Evolutionary conservation across 2,329 filamentous ascomycete genomes (phyloP).

Genomic region (Monilinia aucupariae): DNA sequence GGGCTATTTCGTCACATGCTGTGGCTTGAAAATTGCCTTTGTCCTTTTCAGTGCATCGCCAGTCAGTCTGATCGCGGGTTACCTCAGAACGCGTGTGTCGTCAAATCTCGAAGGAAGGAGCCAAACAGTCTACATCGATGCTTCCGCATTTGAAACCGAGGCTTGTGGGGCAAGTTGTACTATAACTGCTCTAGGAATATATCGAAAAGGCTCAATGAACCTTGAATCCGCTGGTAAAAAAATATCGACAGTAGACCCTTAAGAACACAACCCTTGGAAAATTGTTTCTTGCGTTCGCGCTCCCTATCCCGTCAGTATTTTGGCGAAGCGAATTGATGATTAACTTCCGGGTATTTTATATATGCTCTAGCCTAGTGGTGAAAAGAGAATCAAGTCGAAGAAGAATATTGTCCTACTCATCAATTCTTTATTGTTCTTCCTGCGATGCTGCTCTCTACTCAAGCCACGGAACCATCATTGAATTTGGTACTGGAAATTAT

Average conservation of each 20-base stretch:
- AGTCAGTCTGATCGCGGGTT: constrained; percentile 60
- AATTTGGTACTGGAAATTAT: too few species aligned
- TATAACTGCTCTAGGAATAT: constrained; percentile 50
- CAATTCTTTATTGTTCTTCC: too few species aligned
- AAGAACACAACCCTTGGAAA: constrained; percentile 48
- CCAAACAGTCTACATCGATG: constrained; percentile 57
- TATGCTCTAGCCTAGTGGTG: constrained; percentile 75
- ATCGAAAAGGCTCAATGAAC: constrained; percentile 46
- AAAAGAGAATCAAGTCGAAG: too few species aligned
- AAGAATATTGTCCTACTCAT: too few species aligned
- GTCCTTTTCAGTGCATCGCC: constrained; percentile 66
- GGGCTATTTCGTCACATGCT: constrained; percentile 43
- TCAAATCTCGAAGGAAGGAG: constrained; percentile 58
- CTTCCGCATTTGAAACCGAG: constrained; percentile 61
- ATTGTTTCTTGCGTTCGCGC: constrained; percentile 54
- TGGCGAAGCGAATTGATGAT: background rate
- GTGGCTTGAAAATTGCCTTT: constrained; percentile 69
- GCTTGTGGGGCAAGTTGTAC: constrained; percentile 64
- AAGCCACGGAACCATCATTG: too few species aligned
- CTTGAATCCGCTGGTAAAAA: constrained; percentile 49
- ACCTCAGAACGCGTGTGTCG: constrained; percentile 61
- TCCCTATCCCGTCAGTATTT: constrained; percentile 26
- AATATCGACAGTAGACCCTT: constrained; percentile 49
- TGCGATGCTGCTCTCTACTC: too few species aligned
- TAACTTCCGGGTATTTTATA: constrained; percentile 59